Evolutionary conservation across 768 basidiomycete species (phyloP).

Genomic region (Auriscalpium microsporum): DNA sequence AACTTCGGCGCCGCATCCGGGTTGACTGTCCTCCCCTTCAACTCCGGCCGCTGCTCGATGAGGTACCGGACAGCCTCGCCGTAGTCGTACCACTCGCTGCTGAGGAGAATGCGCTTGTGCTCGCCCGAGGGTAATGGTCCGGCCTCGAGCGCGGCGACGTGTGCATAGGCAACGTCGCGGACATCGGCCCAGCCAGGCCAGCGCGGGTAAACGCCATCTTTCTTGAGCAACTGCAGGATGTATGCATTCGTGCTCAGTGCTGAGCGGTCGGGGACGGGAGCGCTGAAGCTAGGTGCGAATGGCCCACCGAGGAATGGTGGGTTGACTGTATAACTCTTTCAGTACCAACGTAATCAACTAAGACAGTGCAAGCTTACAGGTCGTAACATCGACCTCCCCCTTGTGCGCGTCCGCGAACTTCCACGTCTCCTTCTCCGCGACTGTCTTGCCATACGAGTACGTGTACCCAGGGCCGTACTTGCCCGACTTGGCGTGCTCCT

Average conservation of each 20-base stretch:
- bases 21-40: too few species aligned
- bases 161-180: not conserved
- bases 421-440: not conserved
- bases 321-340: not conserved
- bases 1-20: not conserved
- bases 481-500: not conserved
- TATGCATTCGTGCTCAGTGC: not conserved
- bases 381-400: not conserved
- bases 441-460: not conserved
- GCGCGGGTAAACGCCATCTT: not conserved
- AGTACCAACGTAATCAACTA: too few species aligned
- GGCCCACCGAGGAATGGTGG: not conserved
- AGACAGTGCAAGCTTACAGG: not conserved
- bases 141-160: not conserved
- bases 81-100: not conserved
- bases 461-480: not conserved
- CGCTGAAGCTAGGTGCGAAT: not conserved
- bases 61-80: not conserved
- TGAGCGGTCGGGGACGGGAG: not conserved
- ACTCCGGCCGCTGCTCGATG: not conserved
- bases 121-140: not conserved
- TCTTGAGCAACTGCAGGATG: not conserved
- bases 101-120: not conserved
- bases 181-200: constrained; percentile 1
- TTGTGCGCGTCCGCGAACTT: not conserved